Base-by-base conservation (phyloP, 495 filamentous ascomycete genomes). In the Hypoxylon fragiforme region DNA sequence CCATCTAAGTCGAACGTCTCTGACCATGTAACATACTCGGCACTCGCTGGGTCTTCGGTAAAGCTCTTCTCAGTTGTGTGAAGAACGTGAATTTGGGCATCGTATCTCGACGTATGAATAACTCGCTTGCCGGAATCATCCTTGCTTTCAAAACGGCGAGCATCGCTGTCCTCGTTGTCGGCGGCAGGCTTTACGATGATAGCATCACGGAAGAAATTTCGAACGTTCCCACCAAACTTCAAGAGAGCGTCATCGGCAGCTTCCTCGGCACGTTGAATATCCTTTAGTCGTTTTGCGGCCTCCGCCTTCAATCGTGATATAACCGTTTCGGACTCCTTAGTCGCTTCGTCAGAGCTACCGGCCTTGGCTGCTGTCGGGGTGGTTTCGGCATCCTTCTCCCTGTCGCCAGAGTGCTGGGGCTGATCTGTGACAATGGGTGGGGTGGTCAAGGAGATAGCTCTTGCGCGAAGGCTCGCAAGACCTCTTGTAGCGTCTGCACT, bases 241-340 rank as follows among this genome's bases (percentile, higher is more conserved):
- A 97, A 72, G 37, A 97, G 83, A 2, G 95, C 95, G 68, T 96
- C 95, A 69, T 98, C 94, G 14, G 94, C 94, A n/a, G 92, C 92
- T 63, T 96, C 92, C 70, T 98, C 94, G 32, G 92, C 94, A 58
- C 86, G 86, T 64, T 97, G 88, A 22, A 98, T 87, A 61, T 97
- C 92, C 64, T 89, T 92, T 32, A 98, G 77, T 41, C 89, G 83
- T 64, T 90, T 89, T 7, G 87, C 78, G 12, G 94, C 94, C 66
- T 95, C 90, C 20, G 78, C 75, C 42, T 85, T 85, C 67, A 98
- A 84, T 30, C 90, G 82, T n/a, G 90, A 83, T 40, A 97, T 83
- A 52, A 95, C 85, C 9, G 85, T 81, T 60, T 91, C 89, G 18
- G 85, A 83, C 53, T 88, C 85, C 43, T 81, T 76, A 38, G 80